phyloP scores from a whole-genome alignment of 2,329 filamentous ascomycete genomes.

The Botrytis fragariae region DNA sequence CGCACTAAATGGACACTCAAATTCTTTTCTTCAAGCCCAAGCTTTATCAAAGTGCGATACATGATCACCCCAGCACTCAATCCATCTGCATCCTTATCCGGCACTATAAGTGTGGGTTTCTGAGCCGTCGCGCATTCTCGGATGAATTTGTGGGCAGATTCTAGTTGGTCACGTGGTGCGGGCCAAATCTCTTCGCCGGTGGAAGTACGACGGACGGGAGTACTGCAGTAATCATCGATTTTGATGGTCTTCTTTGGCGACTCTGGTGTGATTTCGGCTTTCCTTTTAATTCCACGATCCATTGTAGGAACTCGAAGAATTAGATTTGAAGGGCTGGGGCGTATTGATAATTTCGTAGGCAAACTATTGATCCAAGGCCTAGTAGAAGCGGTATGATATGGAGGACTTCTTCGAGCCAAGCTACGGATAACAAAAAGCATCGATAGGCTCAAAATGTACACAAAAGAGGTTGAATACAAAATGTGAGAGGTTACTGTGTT shows the following conservation, averaged over 20 bases:
- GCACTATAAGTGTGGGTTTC: slow-evolving; percentile 57
- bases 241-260: slow-evolving; percentile 24
- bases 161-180: slow-evolving; percentile 54
- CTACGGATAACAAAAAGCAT: neutral
- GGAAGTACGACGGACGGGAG: slow-evolving; percentile 19
- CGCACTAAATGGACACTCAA: slow-evolving; percentile 58
- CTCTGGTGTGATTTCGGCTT: slow-evolving; percentile 20
- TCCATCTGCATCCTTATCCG: slow-evolving; percentile 69
- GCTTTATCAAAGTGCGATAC: slow-evolving; percentile 54
- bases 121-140: slow-evolving; percentile 52
- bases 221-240: slow-evolving; percentile 32
- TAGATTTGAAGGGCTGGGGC: neutral
- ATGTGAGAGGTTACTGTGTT: neutral
- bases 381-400: neutral
- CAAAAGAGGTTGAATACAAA: neutral
- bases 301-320: neutral
- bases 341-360: neutral
- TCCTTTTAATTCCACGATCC: slow-evolving; percentile 27
- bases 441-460: no score
- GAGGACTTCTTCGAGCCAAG: slow-evolving; percentile 2
- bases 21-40: slow-evolving; percentile 52
- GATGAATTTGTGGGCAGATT: slow-evolving; percentile 55
- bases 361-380: neutral
- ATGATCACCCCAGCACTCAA: slow-evolving; percentile 63
- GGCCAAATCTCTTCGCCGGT: slow-evolving; percentile 53